These are phyloP conservation scores for Fusarium keratoplasticum DNA, from an alignment of 2,329 filamentous ascomycete species.

Conservation along the genomic window DNA sequence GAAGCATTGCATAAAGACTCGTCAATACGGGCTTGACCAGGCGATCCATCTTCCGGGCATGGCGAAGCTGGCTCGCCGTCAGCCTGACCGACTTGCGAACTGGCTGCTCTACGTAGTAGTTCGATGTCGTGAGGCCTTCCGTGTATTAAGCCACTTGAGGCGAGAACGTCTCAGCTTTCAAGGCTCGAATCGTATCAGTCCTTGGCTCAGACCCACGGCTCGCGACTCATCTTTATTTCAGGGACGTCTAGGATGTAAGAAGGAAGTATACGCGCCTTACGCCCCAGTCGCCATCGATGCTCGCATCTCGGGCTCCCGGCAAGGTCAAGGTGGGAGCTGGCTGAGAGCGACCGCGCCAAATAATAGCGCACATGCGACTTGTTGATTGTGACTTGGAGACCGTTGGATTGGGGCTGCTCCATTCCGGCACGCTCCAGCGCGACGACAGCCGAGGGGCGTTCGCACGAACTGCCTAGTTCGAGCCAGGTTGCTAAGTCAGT, in stretches of 20 bases:
- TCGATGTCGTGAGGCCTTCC: conserved; percentile 31
- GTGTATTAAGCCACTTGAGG: conserved; percentile 28
- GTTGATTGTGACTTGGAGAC: conserved; percentile 15
- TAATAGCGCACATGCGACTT: conserved; percentile 36
- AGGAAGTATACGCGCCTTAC: conserved; percentile 26
- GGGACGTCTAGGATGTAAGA: conserved; percentile 24
- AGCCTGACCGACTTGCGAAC: conserved; percentile 20
- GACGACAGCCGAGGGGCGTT: conserved; percentile 38
- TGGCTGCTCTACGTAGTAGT: background rate
- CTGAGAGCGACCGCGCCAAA: conserved; percentile 22
- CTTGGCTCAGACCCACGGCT: conserved; percentile 1
- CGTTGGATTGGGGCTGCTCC: conserved; percentile 20
- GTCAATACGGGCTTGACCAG: conserved; percentile 31
- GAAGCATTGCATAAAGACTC: conserved; percentile 46
- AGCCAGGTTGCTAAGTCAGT: conserved; percentile 40
- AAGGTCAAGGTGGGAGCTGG: conserved; percentile 29
- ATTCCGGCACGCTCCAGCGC: conserved; percentile 20
- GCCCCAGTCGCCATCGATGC: conserved; percentile 13
- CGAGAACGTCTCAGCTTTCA: conserved; percentile 22
- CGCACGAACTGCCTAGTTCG: conserved; percentile 44
- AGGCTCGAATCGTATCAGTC: conserved; percentile 20
- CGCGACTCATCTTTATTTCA: conserved; percentile 25
- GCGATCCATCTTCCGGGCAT: conserved; percentile 23
- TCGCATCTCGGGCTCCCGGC: conserved; percentile 30
- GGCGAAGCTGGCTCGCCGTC: conserved; percentile 12